Evolutionary conservation across 495 filamentous ascomycete species (phyloP).

Genomic region (Hypoxylon crocopeplum): DNA sequence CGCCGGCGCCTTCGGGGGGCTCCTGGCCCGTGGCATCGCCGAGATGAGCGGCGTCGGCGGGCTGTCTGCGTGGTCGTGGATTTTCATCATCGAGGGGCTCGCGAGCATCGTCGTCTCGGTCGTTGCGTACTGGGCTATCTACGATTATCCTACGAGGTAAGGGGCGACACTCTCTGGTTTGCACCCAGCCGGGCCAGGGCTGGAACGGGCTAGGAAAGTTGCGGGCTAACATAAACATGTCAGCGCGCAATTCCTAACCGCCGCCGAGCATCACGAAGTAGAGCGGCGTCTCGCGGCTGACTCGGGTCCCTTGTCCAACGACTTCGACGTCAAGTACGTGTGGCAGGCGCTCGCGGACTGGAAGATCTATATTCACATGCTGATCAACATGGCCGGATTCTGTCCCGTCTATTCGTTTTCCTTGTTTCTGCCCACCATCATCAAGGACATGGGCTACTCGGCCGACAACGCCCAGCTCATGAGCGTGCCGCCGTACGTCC

Average conservation of each 20-base stretch:
- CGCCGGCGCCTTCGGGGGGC: conserved; percentile 71
- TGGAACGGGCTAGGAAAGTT: no score
- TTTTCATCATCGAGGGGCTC: conserved; percentile 70
- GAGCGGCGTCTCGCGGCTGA: conserved; percentile 56
- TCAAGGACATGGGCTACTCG: conserved; percentile 64
- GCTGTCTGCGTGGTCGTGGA: conserved; percentile 45
- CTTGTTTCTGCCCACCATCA: conserved; percentile 70
- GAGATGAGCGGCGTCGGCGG: conserved; percentile 67
- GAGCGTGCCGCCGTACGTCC: conserved; percentile 65
- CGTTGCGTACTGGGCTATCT: conserved; percentile 59
- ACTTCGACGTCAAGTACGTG: conserved; percentile 73
- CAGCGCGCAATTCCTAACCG: conserved; percentile 62
- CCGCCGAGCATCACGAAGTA: conserved; percentile 57
- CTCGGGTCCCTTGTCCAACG: conserved; percentile 70
- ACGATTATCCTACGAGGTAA: conserved; percentile 64
- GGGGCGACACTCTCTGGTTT: no score
- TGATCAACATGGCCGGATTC: conserved; percentile 51
- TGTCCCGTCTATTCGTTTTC: conserved; percentile 64
- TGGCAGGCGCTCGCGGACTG: conserved; percentile 69
- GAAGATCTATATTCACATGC: conserved; percentile 65
- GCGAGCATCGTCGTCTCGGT: conserved; percentile 54
- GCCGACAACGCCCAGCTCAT: conserved; percentile 65
- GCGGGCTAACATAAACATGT: no score
- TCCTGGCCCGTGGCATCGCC: conserved; percentile 68
- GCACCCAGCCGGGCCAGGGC: no score